Evolutionary conservation across 1,284 basidiomycete species (phyloP), one percentile per base, ranked within the genome.

Genomic region (Bjerkandera adusta): DNA sequence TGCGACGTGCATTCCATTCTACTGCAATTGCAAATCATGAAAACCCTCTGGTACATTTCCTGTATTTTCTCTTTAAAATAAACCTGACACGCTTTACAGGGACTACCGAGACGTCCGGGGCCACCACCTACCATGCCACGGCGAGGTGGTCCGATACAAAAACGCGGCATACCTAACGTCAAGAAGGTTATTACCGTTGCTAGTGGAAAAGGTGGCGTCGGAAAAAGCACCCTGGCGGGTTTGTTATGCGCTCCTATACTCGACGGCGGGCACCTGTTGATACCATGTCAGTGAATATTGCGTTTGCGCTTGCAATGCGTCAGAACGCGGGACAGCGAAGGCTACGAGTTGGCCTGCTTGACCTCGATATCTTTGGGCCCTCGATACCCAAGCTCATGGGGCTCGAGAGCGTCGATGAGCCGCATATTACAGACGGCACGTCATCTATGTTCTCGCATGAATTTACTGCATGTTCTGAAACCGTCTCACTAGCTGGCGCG

Each of bases 321-420:
- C 68, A 21, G 49, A 48, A n/a, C 41, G 49, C 36, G 18, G 27
- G 13, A 45, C 52, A 42, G 43, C 34, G 34, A 65, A 73, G 43
- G 70, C 75, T 45, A 13, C 79, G 88, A 12, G 81, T 99, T 2
- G 96, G 97, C 0, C 70, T 99, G 11, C 75, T 99, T 0, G 96
- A 99, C 67, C 76, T 99, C 5, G 96, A 99, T 67, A 85, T 99
- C 43, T 99, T 97, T 59, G 96, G 96, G 0, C 96, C 96, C 2
- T 95, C 92, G 2, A 73, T 97, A n/a, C 96, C 97, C 0, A 97
- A 90, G 39, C 74, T 99, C 15, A 93, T 99, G 89, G 94, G 92
- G 1, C 74, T 99, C 21, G 88, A 91, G 61, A 72, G 81, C 25
- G 75, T 78, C 4, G 85, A 85, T 3, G 92, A 96, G 61, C 93